Percentiles rank a stretch among this genome's conserved stretches.
Evolutionary conservation across 1,139 yeast genomes (phyloP).

Genomic region (Arxiozyma heterogenica): DNA sequence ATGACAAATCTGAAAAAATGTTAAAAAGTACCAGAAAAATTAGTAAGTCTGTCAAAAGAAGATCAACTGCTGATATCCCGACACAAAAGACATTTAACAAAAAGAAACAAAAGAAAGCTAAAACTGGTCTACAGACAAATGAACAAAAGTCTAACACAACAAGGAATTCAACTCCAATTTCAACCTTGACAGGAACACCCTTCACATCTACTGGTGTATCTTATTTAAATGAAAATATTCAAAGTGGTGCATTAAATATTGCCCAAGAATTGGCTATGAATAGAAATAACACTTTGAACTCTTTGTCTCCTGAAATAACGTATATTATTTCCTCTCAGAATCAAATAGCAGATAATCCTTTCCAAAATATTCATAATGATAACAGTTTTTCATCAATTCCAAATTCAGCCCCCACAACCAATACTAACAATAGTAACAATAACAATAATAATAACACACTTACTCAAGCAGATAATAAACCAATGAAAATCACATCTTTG

Average conservation of each 20-base stretch:
- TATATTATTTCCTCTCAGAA: not conserved
- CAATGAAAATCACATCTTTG: slow-evolving; percentile 3
- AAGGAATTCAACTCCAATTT: not conserved
- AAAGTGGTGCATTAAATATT: slow-evolving; percentile 14
- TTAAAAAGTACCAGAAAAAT: not conserved
- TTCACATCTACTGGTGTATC: not conserved
- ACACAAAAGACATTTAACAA: not conserved
- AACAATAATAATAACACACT: not conserved
- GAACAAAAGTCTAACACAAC: not conserved
- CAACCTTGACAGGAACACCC: too few relatives aligned
- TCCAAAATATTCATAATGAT: not conserved
- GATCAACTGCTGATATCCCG: slow-evolving; percentile 3
- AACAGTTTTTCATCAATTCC: not conserved
- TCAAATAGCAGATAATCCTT: not conserved
- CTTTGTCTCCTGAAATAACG: not conserved
- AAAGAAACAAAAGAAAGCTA: not conserved
- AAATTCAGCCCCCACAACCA: not conserved
- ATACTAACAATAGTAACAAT: not conserved
- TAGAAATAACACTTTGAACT: slow-evolving; percentile 13
- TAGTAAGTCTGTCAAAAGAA: slow-evolving; percentile 1
- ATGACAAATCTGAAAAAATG: not conserved
- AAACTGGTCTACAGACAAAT: not conserved
- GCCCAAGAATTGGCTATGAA: slow-evolving; percentile 30
- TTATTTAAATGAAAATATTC: slow-evolving; percentile 10
- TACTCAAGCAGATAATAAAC: not conserved